phyloP scores from a whole-genome alignment of 768 basidiomycete genomes.

The Lactarius pseudohatsudake region DNA sequence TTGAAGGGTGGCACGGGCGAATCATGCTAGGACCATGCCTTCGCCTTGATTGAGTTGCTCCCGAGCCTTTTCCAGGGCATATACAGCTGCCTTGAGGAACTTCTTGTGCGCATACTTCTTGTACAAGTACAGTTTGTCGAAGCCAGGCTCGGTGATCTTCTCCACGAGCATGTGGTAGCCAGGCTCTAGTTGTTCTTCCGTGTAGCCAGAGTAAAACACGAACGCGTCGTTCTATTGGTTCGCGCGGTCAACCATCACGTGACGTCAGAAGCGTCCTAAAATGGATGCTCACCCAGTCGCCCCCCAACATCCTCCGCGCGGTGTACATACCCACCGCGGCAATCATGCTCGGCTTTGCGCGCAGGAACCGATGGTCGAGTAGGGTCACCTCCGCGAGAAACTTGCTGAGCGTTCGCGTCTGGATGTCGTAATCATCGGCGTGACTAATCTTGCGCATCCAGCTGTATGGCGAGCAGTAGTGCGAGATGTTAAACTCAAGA shows the following conservation, averaged over 20 bases:
- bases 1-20: background rate
- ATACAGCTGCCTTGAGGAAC: conserved; percentile 88
- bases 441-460: conserved; percentile 99
- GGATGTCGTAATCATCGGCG: conserved; percentile 98
- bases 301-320: conserved; percentile 89
- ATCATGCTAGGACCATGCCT: conserved; percentile 29
- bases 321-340: conserved; percentile 98
- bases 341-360: conserved; percentile 89
- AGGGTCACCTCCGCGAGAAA: conserved; percentile 96
- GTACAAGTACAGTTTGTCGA: conserved; percentile 84
- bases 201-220: conserved; percentile 89
- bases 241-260: conserved; percentile 32
- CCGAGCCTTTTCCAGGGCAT: conserved; percentile 74
- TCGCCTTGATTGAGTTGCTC: conserved; percentile 33
- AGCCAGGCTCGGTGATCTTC: conserved; percentile 75
- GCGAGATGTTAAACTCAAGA: conserved; percentile 91
- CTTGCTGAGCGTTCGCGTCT: conserved; percentile 95
- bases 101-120: conserved; percentile 98
- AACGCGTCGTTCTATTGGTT: conserved; percentile 77
- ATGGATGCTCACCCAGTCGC: conserved; percentile 82
- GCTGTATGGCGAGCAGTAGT: conserved; percentile 98
- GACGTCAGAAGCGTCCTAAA: conserved; percentile 24
- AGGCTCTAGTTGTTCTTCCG: conserved; percentile 80
- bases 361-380: conserved; percentile 87
- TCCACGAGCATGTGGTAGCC: conserved; percentile 83